These are phyloP conservation scores for Lentinus tigrinus DNA, from an alignment of 768 basidiomycete species.

Conservation along the genomic window DNA sequence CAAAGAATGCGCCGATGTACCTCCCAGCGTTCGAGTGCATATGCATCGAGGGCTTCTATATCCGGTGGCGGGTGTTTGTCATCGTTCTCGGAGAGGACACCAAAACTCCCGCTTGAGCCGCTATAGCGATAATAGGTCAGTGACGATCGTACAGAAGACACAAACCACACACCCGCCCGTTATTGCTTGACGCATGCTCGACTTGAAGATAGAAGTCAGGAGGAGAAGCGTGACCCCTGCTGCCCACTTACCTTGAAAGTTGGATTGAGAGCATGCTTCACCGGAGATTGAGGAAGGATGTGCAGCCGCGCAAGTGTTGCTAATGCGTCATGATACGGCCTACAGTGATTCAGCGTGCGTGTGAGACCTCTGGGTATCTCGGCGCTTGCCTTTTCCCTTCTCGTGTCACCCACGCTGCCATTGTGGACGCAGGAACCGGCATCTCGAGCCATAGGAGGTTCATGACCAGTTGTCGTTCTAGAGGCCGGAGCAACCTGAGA, in stretches of 20 bases:
- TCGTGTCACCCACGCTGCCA: constrained; percentile 74
- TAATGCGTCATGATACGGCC: constrained; percentile 72
- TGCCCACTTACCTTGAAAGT: too few species aligned
- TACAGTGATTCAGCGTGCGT: constrained; percentile 29
- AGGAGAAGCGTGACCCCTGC: constrained; percentile 12
- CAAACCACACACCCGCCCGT: constrained; percentile 74
- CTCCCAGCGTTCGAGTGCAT: constrained; percentile 91
- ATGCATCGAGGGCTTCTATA: constrained; percentile 68
- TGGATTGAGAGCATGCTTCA: too few species aligned
- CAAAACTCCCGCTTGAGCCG: constrained; percentile 80
- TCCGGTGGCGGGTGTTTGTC: constrained; percentile 54
- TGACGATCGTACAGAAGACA: background rate
- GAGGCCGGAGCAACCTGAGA: constrained; percentile 65
- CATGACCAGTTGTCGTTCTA: constrained; percentile 86
- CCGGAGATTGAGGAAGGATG: constrained; percentile 57
- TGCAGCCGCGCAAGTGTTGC: constrained; percentile 63
- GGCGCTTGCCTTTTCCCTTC: constrained; percentile 65
- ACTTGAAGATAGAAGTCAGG: constrained; percentile 75
- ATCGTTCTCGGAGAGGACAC: constrained; percentile 67
- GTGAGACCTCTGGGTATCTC: background rate
- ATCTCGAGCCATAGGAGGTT: constrained; percentile 87
- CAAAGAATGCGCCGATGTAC: constrained; percentile 37
- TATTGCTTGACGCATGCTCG: constrained; percentile 77
- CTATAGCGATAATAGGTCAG: constrained; percentile 35
- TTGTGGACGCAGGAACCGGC: constrained; percentile 60